Percentiles rank a stretch among this genome's conserved stretches.
These are phyloP conservation scores for Calonectria pseudoreteaudii DNA, from an alignment of 2,329 filamentous ascomycete species.

Conservation along the genomic window DNA sequence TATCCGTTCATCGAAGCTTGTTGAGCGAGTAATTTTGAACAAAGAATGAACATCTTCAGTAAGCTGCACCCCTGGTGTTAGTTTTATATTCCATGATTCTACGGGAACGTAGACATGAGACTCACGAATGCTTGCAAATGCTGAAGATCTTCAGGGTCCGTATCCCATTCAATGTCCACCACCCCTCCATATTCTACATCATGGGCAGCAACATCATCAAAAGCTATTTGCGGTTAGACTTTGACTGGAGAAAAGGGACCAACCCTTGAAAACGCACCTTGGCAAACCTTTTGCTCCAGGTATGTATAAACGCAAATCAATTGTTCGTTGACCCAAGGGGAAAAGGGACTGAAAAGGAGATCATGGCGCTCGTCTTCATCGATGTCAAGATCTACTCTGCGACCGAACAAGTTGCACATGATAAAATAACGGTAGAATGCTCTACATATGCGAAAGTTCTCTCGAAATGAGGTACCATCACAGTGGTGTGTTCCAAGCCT, in stretches of 20 bases:
- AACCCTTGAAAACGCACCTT: background rate
- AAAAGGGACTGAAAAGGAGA: background rate
- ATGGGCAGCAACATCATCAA: background rate
- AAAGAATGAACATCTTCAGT: background rate
- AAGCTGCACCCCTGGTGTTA: background rate
- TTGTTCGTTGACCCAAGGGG: conserved; percentile 11
- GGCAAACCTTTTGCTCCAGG: background rate
- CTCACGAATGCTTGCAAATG: background rate
- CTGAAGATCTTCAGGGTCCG: background rate
- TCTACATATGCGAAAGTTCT: background rate
- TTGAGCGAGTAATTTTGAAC: background rate
- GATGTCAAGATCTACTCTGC: background rate
- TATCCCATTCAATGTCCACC: background rate
- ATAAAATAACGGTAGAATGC: background rate
- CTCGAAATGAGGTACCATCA: background rate
- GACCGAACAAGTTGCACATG: background rate
- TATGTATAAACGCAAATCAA: background rate
- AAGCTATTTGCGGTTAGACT: background rate
- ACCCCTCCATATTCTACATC: background rate
- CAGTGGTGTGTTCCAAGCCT: background rate
- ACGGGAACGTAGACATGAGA: no score
- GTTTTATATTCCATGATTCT: background rate
- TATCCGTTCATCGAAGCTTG: background rate
- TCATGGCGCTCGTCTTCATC: background rate
- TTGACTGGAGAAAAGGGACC: background rate